Base-by-base conservation (phyloP, 352 stramenopile genomes). In the Poterioochromonas sp. region DNA sequence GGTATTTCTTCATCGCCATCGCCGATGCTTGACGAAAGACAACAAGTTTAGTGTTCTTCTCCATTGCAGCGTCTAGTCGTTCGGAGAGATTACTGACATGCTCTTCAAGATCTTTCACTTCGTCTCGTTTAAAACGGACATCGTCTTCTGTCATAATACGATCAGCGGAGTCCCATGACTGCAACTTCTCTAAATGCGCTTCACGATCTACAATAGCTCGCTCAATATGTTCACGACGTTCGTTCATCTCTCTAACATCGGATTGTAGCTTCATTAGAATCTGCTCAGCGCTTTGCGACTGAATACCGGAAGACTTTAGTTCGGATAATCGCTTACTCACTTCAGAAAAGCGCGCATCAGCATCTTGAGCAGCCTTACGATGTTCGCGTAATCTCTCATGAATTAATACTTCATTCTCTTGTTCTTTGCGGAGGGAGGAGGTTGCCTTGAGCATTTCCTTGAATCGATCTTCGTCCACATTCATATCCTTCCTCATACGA, bases 371-470 rank as follows among this genome's bases (percentile, higher is more conserved):
- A 40, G 84, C 84, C 80, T 91, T 86, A 80, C 93, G 86, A 79
- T 97, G 92, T 76, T 97, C 90, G 20, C 85, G 82, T 81, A 93
- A 89, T 73, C 92, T 86, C 51, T 96, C 91, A 12, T 85, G 83
- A 22, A 97, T 87, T 76, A 93, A 93, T 37, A 92, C 88, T 68
- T 97, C 90, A 69, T 97, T 90, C 83, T 97, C 93, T 82, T 97
- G 92, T 79, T 94, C 90, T 78, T 96, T 90, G 26, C 93, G 89
- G 64, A 98, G 82, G 12, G 87, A 83, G 78, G 88, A 95, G 35
- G 92, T 96, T 49, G 90, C 65, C 39, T 91, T 87, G 34, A 96
- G 82, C 26, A 96, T 88, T n/a, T 91, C 90, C 58, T 92, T 85
- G 71, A 97, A 96, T 35, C 88, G 87, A 43, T 80, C 79, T 73